These are phyloP conservation scores for Apiotrichum gracile DNA, from an alignment of 1,284 basidiomycete genomes.

Conservation along the genomic window DNA sequence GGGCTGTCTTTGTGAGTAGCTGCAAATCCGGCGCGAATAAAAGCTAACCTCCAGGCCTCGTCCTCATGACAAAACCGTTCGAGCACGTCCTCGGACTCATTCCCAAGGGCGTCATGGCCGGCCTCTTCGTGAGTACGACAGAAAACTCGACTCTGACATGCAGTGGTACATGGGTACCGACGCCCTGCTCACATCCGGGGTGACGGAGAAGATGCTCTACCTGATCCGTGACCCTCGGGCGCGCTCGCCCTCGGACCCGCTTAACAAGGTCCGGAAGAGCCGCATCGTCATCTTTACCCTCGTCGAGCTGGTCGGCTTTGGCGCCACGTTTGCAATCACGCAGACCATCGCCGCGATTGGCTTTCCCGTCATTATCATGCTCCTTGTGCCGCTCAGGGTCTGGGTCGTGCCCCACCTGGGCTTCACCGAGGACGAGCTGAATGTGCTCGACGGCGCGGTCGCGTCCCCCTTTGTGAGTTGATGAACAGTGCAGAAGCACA, in stretches of 20 bases:
- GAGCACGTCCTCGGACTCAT: constrained; percentile 70
- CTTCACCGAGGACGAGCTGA: constrained; percentile 74
- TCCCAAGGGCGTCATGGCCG: constrained; percentile 56
- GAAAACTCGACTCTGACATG: neutral
- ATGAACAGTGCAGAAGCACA: neutral
- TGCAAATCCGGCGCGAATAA: too few relatives aligned
- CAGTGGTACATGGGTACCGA: constrained; percentile 86
- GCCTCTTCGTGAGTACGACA: constrained; percentile 51
- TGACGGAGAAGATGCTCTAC: constrained; percentile 76
- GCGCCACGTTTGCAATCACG: constrained; percentile 82
- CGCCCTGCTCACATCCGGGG: constrained; percentile 74
- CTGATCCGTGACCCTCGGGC: constrained; percentile 68
- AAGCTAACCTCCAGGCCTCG: too few relatives aligned
- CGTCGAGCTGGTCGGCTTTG: constrained; percentile 80
- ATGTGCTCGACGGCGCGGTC: constrained; percentile 78
- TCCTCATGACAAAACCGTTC: constrained; percentile 74
- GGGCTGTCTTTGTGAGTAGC: constrained; percentile 60
- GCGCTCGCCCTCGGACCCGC: constrained; percentile 61
- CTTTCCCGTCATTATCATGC: constrained; percentile 83
- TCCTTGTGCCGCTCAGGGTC: constrained; percentile 76
- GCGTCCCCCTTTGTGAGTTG: constrained; percentile 61
- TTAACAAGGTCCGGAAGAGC: constrained; percentile 66
- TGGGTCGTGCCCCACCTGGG: constrained; percentile 67
- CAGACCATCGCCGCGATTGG: constrained; percentile 88
- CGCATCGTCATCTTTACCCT: constrained; percentile 70